Evolutionary conservation across 2,329 filamentous ascomycete species (phyloP), one percentile per base, ranked within the genome.

Genomic region (Sphaerostilbella broomeana): DNA sequence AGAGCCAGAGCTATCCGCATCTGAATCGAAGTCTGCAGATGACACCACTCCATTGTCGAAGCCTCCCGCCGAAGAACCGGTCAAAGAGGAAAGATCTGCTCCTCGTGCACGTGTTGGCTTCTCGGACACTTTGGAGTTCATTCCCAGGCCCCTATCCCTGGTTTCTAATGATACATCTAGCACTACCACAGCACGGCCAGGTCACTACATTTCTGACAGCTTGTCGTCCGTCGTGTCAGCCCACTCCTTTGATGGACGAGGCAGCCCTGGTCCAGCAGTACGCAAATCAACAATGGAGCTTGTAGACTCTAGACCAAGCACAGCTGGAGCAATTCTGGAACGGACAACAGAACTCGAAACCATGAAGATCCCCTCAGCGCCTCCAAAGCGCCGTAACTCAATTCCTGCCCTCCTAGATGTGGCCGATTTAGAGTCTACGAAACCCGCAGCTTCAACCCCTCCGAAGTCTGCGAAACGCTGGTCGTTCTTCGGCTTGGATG

Each of bases 81-180:
- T 24, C 15, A 36, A 35, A 19, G 21, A 29, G 32, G 20, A 19
- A 47, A 60, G 61, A 38, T 45, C 61, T 2, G 43, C 45, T 7
- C 70, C 72, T 4, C 75, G 79, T 44, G 74, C 79, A 28, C 72
- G 84, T 10, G 87, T 94, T 31, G 85, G 84, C 1, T 94, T 94
- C 55, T 87, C 85, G 1, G 87, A 94, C 47, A 84, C 78, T 9
- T 70, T 94, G 19, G 86, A 94, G 58, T 88, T 84, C 47, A 89
- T 89, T 51, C 84, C 84, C 5, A 77, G 86, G 9, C 88, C 89
- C 1, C 64, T 94, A 13, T 95, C 89, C 2, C 69, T 89, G 15
- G 79, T 94, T 11, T 94, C 87, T 2, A 89, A 81, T 15, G 87
- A 92, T 57, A 87, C 86, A 0, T 82, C 86, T 31, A 88, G 81